Evolutionary conservation across 305 asterid genomes (phyloP), one percentile per base, ranked within the genome.

Genomic region (Rubia peregrina): DNA sequence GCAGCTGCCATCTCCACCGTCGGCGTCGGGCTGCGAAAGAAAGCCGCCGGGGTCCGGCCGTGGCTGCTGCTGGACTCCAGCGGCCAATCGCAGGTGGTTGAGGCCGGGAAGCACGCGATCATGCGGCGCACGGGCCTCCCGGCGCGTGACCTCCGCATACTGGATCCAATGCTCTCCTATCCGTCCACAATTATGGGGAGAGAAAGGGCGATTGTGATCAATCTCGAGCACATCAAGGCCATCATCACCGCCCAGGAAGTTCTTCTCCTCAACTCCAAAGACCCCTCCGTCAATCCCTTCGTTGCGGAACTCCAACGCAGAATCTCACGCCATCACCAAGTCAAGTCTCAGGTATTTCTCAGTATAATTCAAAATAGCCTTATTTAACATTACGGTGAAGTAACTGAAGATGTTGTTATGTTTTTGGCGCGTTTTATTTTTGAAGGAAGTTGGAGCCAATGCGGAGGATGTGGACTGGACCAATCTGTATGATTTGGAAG

Each of bases 81-180:
- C 16, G 98, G 98, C 36, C 90, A 89, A 71, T 84, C 90, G 6
- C 90, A 88, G 71, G 86, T 87, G 21, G 88, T 82, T 64, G 99
- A 94, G 87, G 99, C 78, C 44, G 99, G 99, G 2, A 94, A 94
- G 73, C 97, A 94, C 79, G 91, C 95, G 24, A 94, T 94, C 83
- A 91, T 94, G 97, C 80, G 91, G 66, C 92, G 94, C 38, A 94
- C 99, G 55, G 99, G 98, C 2, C 88, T 94, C 10, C 98, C 98
- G 42, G 98, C 92, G 36, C 98, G 98, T 9, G 99, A 94, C 84
- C 92, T 94, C 60, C 88, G 99, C 17, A 94, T 94, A 19, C 88
- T 94, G 7, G 99, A 94, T 67, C 98, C 99, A 8, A 80, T 88
- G 0, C 73, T 94, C 63, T 88, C 98, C 33, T 94, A 91, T 49